Evolutionary conservation across 2,329 filamentous ascomycete genomes (phyloP).

Genomic region (Cercospora sp.): DNA sequence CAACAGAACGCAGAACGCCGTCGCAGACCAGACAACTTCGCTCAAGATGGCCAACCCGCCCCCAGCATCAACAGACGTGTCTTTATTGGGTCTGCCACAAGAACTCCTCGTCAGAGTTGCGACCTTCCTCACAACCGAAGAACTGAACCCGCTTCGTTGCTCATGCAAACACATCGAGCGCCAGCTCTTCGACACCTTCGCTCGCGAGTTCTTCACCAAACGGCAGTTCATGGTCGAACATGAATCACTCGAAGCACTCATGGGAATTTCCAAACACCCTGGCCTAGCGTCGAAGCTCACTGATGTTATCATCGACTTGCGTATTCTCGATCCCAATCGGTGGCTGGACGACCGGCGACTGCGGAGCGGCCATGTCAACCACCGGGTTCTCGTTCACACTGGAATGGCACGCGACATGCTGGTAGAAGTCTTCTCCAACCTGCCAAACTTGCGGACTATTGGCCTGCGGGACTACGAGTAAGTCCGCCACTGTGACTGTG

Average conservation of each 20-base stretch:
- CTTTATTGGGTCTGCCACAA: slow-evolving; percentile 43
- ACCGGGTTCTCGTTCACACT: slow-evolving; percentile 37
- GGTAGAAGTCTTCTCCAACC: slow-evolving; percentile 55
- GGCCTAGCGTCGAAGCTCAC: slow-evolving; percentile 45
- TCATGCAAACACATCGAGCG: slow-evolving; percentile 58
- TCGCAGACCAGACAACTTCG: not conserved
- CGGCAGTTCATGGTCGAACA: slow-evolving; percentile 65
- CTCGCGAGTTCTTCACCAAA: slow-evolving; percentile 64
- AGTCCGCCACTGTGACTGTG: not conserved
- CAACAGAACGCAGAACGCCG: not conserved
- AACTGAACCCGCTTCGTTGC: slow-evolving; percentile 54
- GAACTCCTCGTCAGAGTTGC: slow-evolving; percentile 62
- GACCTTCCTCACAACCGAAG: slow-evolving; percentile 54
- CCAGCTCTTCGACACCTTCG: slow-evolving; percentile 57
- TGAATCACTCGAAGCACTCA: slow-evolving; percentile 56
- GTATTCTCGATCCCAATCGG: slow-evolving; percentile 25
- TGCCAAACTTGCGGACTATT: slow-evolving; percentile 57
- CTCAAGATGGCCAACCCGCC: not conserved
- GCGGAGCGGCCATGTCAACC: slow-evolving; percentile 18
- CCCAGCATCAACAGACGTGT: not conserved
- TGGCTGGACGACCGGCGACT: slow-evolving; percentile 17
- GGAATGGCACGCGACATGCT: slow-evolving; percentile 58
- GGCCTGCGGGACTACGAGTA: slow-evolving; percentile 60
- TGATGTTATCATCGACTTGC: slow-evolving; percentile 54
- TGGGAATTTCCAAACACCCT: slow-evolving; percentile 44